Conservation (phyloP, 2,329 filamentous ascomycete genomes). For the Apiospora koreana region DNA sequence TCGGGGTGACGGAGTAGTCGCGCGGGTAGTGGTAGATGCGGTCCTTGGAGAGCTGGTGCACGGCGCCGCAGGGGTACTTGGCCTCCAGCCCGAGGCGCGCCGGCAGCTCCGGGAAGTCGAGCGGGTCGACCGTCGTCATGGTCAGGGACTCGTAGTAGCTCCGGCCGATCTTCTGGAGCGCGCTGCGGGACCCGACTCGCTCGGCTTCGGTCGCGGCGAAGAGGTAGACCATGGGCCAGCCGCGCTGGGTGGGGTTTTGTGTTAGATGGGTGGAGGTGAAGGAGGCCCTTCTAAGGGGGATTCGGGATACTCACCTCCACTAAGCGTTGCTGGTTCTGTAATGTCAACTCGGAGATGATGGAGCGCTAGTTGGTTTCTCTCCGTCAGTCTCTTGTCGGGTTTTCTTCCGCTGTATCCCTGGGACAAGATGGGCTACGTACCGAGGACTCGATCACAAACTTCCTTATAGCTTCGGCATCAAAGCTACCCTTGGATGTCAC, state of each 20-base stretch:
- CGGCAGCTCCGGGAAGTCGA: constrained; percentile 37
- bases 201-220: constrained; percentile 33
- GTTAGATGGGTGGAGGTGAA: background rate
- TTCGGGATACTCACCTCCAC: constrained; percentile 32
- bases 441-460: constrained; percentile 27
- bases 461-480: constrained; percentile 24
- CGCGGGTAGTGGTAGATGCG: constrained; percentile 38
- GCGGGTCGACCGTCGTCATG: constrained; percentile 36
- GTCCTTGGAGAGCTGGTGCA: constrained; percentile 37
- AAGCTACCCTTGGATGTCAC: constrained; percentile 19
- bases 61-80: constrained; percentile 33
- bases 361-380: constrained; percentile 19
- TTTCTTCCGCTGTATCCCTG: background rate
- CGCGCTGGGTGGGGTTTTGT: constrained; percentile 24
- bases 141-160: constrained; percentile 37
- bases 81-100: constrained; percentile 32
- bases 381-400: background rate
- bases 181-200: constrained; percentile 29
- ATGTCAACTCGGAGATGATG: constrained; percentile 35
- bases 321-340: constrained; percentile 33
- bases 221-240: constrained; percentile 40
- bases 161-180: constrained; percentile 32
- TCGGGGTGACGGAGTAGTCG: constrained; percentile 27
- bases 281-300: background rate
- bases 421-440: background rate